These are phyloP conservation scores for Boletus pseudopeckii DNA, from an alignment of 768 basidiomycete genomes.

Conservation along the genomic window DNA sequence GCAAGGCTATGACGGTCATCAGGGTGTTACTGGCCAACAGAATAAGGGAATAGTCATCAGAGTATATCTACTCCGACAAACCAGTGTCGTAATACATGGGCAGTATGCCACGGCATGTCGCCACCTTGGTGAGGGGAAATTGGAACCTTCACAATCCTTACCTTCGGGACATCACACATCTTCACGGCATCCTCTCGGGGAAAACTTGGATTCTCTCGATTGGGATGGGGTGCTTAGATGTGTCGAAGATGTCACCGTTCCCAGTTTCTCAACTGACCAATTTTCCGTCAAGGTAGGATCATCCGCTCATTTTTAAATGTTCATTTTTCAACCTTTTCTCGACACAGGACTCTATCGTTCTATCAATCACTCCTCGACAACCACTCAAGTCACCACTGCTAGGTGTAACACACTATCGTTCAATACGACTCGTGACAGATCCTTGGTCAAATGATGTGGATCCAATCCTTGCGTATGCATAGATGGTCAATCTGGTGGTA, in stretches of 20 bases:
- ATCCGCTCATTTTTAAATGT: too few relatives aligned
- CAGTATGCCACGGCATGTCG: slow-evolving; percentile 6
- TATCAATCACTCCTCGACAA: too few relatives aligned
- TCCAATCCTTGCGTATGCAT: too few relatives aligned
- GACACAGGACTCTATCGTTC: too few relatives aligned
- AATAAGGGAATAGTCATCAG: slow-evolving; percentile 34
- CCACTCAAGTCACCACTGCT: too few relatives aligned
- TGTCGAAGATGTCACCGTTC: slow-evolving; percentile 36
- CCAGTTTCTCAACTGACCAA: slow-evolving; percentile 45
- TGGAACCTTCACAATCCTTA: slow-evolving; percentile 45
- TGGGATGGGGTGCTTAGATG: slow-evolving; percentile 56
- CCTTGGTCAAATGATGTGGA: too few relatives aligned
- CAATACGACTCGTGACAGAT: too few relatives aligned
- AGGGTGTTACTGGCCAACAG: not conserved
- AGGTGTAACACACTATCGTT: too few relatives aligned
- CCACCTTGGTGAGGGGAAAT: slow-evolving; percentile 46
- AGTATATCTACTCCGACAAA: slow-evolving; percentile 55
- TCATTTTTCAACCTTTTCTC: too few relatives aligned
- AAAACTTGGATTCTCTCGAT: slow-evolving; percentile 45
- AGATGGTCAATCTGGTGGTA: too few relatives aligned
- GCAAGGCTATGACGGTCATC: slow-evolving; percentile 8
- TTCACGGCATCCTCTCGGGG: slow-evolving; percentile 14
- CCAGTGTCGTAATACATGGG: slow-evolving; percentile 33
- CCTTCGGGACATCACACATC: slow-evolving; percentile 5
- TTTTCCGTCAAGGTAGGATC: slow-evolving; percentile 54